A percentile compares a stretch with the other conserved stretches of the same genome.
phyloP scores from a whole-genome alignment of 2,329 filamentous ascomycete species.

The Xylaria sp. region DNA sequence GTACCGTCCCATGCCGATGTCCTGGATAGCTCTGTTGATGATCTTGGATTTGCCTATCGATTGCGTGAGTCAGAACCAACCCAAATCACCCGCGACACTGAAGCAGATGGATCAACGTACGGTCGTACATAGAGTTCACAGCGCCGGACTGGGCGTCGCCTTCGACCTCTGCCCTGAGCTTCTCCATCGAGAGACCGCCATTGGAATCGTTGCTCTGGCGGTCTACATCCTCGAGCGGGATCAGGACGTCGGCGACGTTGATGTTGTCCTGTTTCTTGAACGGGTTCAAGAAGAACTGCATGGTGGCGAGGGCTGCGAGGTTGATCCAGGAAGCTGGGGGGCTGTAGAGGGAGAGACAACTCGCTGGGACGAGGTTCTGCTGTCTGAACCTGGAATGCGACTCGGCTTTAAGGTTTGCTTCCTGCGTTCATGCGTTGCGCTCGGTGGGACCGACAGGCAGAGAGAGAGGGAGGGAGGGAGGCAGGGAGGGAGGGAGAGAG shows the following conservation, averaged over 20 bases:
- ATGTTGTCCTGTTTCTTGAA: constrained; percentile 3
- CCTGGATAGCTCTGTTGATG: constrained; percentile 78
- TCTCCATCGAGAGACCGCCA: background rate
- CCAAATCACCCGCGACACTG: background rate
- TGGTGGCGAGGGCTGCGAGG: background rate
- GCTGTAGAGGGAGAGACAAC: constrained; percentile 37
- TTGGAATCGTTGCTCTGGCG: background rate
- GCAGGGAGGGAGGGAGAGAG: background rate
- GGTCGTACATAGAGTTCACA: constrained; percentile 3
- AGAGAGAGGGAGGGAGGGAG: too few species aligned
- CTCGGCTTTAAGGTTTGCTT: background rate
- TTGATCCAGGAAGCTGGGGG: background rate
- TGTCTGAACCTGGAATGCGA: background rate
- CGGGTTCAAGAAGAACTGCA: constrained; percentile 10
- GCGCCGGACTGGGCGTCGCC: background rate
- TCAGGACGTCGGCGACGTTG: constrained; percentile 1
- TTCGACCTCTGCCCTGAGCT: background rate
- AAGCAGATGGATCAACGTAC: constrained; percentile 1
- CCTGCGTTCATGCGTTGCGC: background rate
- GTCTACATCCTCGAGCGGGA: constrained; percentile 1
- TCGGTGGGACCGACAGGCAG: background rate
- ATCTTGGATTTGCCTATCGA: constrained; percentile 61
- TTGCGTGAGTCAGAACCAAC: background rate
- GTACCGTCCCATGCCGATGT: constrained; percentile 83
- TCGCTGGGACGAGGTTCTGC: background rate